phyloP scores from a whole-genome alignment of 2,329 filamentous ascomycete genomes.

The Aspergillus sp. region DNA sequence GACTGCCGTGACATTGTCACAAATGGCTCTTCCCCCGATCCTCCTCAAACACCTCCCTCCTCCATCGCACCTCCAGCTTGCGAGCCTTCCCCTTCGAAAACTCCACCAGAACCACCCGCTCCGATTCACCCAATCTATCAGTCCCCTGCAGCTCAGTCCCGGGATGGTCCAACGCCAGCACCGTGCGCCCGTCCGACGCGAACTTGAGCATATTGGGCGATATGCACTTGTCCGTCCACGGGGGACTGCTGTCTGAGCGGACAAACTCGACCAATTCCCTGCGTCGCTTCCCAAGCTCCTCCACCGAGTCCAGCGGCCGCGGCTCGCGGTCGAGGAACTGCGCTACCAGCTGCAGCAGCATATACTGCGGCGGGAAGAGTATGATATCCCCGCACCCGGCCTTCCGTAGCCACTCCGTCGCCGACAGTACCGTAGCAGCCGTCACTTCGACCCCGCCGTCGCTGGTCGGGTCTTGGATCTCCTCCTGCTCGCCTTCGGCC shows the following conservation, averaged over 20 bases:
- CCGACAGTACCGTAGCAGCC: slow-evolving; percentile 66
- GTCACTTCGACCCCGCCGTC: slow-evolving; percentile 65
- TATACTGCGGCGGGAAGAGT: slow-evolving; percentile 80
- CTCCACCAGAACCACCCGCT: slow-evolving; percentile 48
- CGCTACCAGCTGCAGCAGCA: slow-evolving; percentile 46
- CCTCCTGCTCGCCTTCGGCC: slow-evolving; percentile 40
- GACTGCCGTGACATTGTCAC: slow-evolving; percentile 9
- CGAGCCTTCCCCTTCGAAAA: slow-evolving; percentile 50
- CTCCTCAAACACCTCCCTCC: slow-evolving; percentile 38
- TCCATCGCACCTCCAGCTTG: slow-evolving; percentile 44
- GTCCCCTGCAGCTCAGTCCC: slow-evolving; percentile 46
- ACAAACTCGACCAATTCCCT: slow-evolving; percentile 41
- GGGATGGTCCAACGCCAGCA: slow-evolving; percentile 46
- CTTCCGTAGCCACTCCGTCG: slow-evolving; percentile 58
- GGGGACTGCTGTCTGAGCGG: slow-evolving; percentile 34
- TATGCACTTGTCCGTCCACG: slow-evolving; percentile 41
- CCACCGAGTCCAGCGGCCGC: slow-evolving; percentile 11
- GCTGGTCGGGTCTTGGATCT: slow-evolving; percentile 58
- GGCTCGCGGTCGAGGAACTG: slow-evolving; percentile 39
- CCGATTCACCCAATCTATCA: slow-evolving; percentile 41
- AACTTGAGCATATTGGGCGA: slow-evolving; percentile 33
- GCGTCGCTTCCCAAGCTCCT: slow-evolving; percentile 29
- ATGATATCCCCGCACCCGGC: slow-evolving; percentile 61
- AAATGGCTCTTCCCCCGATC: slow-evolving; percentile 24
- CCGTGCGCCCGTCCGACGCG: slow-evolving; percentile 39